These are phyloP conservation scores for Closterium sp. DNA, from an alignment of 139 green algal genomes.

Conservation along the genomic window DNA sequence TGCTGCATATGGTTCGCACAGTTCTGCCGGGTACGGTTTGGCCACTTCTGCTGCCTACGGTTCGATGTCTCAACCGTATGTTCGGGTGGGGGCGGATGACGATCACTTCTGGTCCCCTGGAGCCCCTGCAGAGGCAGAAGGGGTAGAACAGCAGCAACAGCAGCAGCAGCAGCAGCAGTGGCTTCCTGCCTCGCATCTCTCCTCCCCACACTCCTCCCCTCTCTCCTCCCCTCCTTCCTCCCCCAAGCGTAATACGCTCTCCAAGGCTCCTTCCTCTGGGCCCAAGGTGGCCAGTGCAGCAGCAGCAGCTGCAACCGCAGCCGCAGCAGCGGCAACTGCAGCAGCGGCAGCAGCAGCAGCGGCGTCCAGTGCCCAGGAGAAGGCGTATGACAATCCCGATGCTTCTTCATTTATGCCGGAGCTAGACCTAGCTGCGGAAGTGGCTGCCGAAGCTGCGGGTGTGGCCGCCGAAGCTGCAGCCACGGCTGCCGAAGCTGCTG, in stretches of 20 bases:
- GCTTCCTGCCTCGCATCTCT: too few species aligned
- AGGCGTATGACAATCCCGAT: neutral
- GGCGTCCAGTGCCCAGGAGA: neutral
- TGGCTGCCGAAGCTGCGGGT: neutral
- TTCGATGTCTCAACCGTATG: too few species aligned
- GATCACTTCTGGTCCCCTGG: too few species aligned
- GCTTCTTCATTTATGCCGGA: neutral
- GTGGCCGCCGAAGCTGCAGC: neutral
- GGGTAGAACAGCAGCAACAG: too few species aligned
- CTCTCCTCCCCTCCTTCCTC: neutral
- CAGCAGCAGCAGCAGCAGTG: too few species aligned
- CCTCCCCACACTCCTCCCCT: conserved; percentile 1
- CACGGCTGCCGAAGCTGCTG: neutral
- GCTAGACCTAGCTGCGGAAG: neutral
- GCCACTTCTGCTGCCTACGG: neutral
- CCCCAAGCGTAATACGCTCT: neutral
- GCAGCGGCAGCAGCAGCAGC: neutral
- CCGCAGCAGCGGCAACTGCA: neutral
- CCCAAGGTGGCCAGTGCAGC: neutral
- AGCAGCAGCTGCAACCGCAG: neutral
- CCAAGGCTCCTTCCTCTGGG: neutral
- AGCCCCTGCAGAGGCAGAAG: too few species aligned
- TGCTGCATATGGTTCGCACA: neutral
- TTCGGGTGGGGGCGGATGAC: too few species aligned
- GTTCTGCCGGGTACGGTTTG: neutral